Base-by-base conservation (phyloP, 2,329 filamentous ascomycete genomes). In the Neodidymelliopsis sp. region DNA sequence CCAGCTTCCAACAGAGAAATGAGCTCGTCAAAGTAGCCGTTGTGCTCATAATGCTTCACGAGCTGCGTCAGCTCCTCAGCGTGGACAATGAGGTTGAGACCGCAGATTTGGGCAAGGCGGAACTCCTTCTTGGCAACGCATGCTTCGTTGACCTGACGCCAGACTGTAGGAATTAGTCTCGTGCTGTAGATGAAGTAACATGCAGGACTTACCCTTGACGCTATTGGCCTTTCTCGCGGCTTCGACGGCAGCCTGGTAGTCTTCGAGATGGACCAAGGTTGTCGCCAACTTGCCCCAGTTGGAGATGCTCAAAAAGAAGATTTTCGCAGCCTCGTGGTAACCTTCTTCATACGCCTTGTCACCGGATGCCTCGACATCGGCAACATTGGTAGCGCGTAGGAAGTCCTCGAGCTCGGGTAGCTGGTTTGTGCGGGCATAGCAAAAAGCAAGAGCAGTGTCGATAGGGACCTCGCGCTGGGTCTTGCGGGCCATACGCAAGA, bases 251-350 rank as follows among this genome's bases (percentile, higher is more conserved):
- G 91, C 91, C 76, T 99, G 95, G 79, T 99, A 97, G 63, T 99
- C 94, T 59, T 87, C 89, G 6, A 99, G 85, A 74, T 97, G 91
- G n/a, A 99, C 94, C 53, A 97, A 84, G 9, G 94, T 99, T 9
- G 94, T 97, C 11, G 94, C 92, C 65, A 99, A 86, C 81, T 99
- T 99, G 46, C 93, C 93, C 94, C 94, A 99, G 83, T 99, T 99
- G 44, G 94, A 99, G 72, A 99, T 96, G 78, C 90, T 97, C 46
- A 86, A 91, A 79, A 87, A 99, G 83, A 97, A 99, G 69, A 99
- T 97, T 84, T 99, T 99, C 59, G 94, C 91, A 31, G 94, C 94
- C 80, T 97, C 89, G 69, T 94, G 93, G 69, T 90, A 87, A 53
- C 93, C 93, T 77, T 99, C 94, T 56, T 87, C 89, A 62, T 96